A percentile compares a stretch with the other conserved stretches of the same genome.
Conservation (phyloP, 352 stramenopile genomes). For the Thraustochytrium sp. region DNA sequence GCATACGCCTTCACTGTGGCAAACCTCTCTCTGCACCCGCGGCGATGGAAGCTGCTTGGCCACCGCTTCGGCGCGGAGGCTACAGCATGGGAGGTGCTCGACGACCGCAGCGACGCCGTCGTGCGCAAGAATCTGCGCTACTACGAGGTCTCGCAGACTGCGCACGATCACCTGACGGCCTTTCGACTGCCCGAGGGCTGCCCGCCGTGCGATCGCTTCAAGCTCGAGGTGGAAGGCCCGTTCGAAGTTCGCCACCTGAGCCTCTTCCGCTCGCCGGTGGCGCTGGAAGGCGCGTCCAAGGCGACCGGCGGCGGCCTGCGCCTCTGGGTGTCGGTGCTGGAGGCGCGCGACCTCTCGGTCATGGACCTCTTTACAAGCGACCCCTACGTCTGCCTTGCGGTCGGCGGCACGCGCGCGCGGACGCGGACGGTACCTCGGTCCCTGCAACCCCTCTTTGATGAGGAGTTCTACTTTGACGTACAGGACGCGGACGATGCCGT, state of each 20-base stretch:
- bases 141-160: not conserved
- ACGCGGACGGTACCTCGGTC: not conserved
- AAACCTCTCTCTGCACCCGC: not conserved
- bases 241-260: not conserved
- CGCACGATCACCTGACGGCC: not conserved
- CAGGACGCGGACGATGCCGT: not conserved
- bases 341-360: constrained; percentile 30
- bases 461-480: constrained; percentile 40
- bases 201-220: not conserved
- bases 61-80: not conserved
- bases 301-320: no score
- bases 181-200: not conserved
- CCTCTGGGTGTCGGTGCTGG: constrained; percentile 6
- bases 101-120: not conserved
- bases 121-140: not conserved
- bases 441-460: constrained; percentile 18
- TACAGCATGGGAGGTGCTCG: constrained; percentile 6
- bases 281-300: not conserved
- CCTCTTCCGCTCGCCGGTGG: not conserved
- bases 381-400: not conserved
- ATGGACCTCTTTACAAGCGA: constrained; percentile 42
- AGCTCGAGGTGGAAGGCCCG: not conserved
- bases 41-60: not conserved
- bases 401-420: not conserved
- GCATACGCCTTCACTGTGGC: constrained; percentile 14